These are phyloP conservation scores for Vararia minispora DNA, from an alignment of 768 basidiomycete genomes.

Conservation along the genomic window DNA sequence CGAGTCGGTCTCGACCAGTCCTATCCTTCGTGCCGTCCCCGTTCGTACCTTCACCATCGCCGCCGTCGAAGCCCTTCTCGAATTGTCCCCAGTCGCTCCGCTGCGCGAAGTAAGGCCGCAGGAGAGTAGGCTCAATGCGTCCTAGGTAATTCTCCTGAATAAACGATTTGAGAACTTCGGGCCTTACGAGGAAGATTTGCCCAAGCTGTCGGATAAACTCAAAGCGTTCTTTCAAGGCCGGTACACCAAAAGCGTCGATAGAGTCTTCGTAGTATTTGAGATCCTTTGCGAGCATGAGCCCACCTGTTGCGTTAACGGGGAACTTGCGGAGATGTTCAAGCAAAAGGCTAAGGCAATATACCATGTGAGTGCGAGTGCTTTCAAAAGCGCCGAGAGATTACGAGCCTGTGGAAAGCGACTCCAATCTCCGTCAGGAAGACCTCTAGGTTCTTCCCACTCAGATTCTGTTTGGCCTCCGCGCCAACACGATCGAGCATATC, in stretches of 20 bases:
- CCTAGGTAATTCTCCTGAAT: conserved; percentile 92
- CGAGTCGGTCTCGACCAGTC: conserved; percentile 46
- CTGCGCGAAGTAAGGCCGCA: conserved; percentile 85
- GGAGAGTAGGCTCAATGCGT: conserved; percentile 74
- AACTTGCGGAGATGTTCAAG: conserved; percentile 95
- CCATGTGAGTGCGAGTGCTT: neutral
- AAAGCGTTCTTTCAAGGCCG: conserved; percentile 85
- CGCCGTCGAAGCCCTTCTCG: conserved; percentile 68
- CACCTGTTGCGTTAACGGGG: conserved; percentile 92
- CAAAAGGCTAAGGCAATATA: conserved; percentile 45
- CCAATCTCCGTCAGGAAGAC: conserved; percentile 90
- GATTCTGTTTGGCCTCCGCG: conserved; percentile 58
- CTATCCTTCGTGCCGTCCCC: conserved; percentile 31
- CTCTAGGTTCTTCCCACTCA: conserved; percentile 91
- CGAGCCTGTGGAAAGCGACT: conserved; percentile 82
- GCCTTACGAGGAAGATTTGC: conserved; percentile 92
- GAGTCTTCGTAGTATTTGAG: conserved; percentile 94
- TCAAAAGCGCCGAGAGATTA: neutral
- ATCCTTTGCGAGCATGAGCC: conserved; percentile 97
- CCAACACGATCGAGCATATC: conserved; percentile 75
- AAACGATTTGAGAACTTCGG: conserved; percentile 91
- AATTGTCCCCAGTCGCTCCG: conserved; percentile 88
- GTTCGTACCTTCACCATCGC: conserved; percentile 31
- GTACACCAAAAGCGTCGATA: conserved; percentile 70
- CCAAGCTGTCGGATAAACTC: conserved; percentile 97